phyloP scores from a whole-genome alignment of 2,329 filamentous ascomycete species.

The Epichloe elymi region DNA sequence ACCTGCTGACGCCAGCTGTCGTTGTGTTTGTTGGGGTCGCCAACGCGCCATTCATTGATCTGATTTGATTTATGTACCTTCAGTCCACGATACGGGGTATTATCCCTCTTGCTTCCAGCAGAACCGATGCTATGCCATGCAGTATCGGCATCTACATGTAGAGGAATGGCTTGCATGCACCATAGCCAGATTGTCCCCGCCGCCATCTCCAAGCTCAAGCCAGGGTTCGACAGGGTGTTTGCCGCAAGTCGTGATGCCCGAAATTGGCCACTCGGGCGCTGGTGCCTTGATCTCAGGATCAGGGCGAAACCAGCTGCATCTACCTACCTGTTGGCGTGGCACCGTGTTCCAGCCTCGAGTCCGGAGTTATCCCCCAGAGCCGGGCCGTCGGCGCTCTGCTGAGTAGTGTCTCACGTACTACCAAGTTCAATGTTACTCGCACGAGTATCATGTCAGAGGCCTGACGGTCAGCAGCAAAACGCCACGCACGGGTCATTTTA shows the following conservation, averaged over 20 bases:
- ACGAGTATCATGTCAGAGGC: too few species aligned
- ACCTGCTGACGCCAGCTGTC: too few species aligned
- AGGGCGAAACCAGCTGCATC: neutral
- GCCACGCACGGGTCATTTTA: too few species aligned
- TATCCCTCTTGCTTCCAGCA: neutral
- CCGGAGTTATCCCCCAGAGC: too few species aligned
- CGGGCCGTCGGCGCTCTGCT: too few species aligned
- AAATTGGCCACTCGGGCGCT: slow-evolving; percentile 4
- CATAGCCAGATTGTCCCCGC: neutral
- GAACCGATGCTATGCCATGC: neutral
- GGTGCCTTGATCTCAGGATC: neutral
- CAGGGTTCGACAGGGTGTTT: neutral
- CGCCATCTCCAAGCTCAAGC: neutral
- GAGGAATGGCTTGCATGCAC: neutral
- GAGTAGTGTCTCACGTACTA: too few species aligned
- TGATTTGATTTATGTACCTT: too few species aligned
- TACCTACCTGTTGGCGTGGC: neutral
- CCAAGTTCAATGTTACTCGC: too few species aligned
- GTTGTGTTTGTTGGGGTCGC: too few species aligned
- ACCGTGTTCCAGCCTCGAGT: neutral
- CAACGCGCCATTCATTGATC: too few species aligned
- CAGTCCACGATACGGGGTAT: too few species aligned
- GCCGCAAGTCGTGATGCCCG: neutral
- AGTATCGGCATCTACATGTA: neutral
- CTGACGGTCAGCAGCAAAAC: too few species aligned